Evolutionary conservation across 2,329 filamentous ascomycete genomes (phyloP).

Genomic region (Diaporthe caulivora): DNA sequence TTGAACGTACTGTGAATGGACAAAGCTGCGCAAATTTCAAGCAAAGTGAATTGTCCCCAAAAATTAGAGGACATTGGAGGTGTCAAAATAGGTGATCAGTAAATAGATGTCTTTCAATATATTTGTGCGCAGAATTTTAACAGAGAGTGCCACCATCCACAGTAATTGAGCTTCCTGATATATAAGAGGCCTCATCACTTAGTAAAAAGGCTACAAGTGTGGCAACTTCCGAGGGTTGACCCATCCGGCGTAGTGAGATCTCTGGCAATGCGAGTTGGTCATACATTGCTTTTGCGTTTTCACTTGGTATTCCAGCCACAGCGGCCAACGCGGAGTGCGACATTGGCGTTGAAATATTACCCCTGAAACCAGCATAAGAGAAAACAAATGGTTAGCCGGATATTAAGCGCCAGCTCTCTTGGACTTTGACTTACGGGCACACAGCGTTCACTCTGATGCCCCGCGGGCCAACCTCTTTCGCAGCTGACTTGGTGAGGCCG

Average conservation of each 20-base stretch:
- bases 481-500: constrained; percentile 26
- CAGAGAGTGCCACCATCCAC: background rate
- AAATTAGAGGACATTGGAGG: too few species aligned
- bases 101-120: too few species aligned
- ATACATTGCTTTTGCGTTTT: background rate
- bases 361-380: background rate
- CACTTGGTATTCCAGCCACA: background rate
- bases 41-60: too few species aligned
- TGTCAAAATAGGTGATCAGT: too few species aligned
- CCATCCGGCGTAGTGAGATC: background rate
- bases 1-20: background rate
- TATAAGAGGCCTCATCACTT: background rate
- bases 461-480: background rate
- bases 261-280: background rate
- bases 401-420: background rate
- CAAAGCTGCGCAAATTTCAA: background rate
- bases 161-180: background rate
- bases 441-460: background rate
- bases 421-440: background rate
- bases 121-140: background rate
- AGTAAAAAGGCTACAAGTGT: background rate
- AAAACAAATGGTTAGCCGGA: background rate
- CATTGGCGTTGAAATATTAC: background rate
- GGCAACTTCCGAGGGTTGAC: background rate
- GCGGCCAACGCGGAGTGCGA: background rate